These are phyloP conservation scores for Arctium lappa DNA, from an alignment of 129 eudicot genomes.

Conservation along the genomic window DNA sequence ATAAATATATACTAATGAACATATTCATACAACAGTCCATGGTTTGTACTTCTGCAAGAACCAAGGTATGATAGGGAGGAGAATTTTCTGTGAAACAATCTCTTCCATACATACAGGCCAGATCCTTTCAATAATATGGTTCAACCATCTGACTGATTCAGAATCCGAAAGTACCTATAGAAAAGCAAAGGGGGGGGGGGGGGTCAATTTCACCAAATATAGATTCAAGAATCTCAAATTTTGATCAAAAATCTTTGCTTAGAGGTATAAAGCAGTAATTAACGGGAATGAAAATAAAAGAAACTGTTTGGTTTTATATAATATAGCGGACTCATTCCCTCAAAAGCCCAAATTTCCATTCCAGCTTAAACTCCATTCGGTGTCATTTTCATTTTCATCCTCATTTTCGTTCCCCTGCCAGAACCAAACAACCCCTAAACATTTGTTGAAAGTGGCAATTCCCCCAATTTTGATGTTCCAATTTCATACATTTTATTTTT, in stretches of 20 bases:
- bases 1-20: neutral
- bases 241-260: neutral
- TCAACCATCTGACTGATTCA: constrained; percentile 88
- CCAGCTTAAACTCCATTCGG: no score
- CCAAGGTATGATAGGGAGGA: constrained; percentile 91
- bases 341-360: no score
- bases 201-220: neutral
- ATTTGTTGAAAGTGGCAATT: neutral
- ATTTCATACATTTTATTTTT: neutral
- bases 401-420: no score
- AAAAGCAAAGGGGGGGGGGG: neutral
- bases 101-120: constrained; percentile 91
- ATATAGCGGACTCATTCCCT: no score
- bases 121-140: constrained; percentile 77
- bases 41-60: constrained; percentile 94
- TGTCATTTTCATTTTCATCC: no score
- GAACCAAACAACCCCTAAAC: no score
- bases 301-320: no score
- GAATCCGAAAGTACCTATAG: constrained; percentile 79
- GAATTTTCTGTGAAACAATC: constrained; percentile 76
- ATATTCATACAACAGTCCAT: constrained; percentile 79
- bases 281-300: no score
- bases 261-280: no score
- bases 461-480: neutral
- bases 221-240: neutral